Evolutionary conservation across 2,329 filamentous ascomycete species (phyloP), one percentile per base, ranked within the genome.

Genomic region (Spiromastix sp.): DNA sequence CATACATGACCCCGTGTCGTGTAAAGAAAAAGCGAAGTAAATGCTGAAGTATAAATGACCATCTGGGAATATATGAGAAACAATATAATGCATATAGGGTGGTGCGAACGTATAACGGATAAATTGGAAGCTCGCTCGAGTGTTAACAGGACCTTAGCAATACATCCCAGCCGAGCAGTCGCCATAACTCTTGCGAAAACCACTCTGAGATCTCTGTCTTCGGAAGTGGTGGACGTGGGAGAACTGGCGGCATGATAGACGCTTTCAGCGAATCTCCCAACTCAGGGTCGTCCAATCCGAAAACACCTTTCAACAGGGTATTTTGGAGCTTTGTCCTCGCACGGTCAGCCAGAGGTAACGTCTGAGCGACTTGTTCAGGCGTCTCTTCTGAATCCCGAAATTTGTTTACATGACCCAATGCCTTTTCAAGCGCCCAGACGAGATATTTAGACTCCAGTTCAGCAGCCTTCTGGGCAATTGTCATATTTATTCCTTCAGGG

Each of bases 141-240:
- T n/a, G n/a, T n/a, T n/a, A n/a, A n/a, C n/a, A n/a, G n/a, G n/a
- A n/a, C 15, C 33, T 25, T 8, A 45, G 26, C 21, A 70, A 48
- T 4, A 70, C 54, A 32, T 76, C 70, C 72, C 73, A 77, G 0
- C 74, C 73, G 5, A 77, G 46, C 35, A 76, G 47, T 34, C 60
- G 54, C 74, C 74, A 78, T 2, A 77, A 51, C 43, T 75, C 67
- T 37, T 63, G 61, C 35, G 64, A 61, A 44, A 74, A 77, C 69
- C 71, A 74, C 11, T 71, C 64, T 3, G 61, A 46, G 4, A 66
- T 57, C 6, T 65, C 51, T 11, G 55, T 47, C 18, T 66, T 55
- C 4, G 59, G 57, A 8, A 12, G 10, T 13, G n/a, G 28, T 16
- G 15, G 25, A 8, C 11, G 20, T n/a, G 15, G 10, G 25, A 8